A percentile compares a stretch with the other conserved stretches of the same genome.
These are phyloP conservation scores for Haplographium delicatum DNA, from an alignment of 495 filamentous ascomycete genomes.

Conservation along the genomic window DNA sequence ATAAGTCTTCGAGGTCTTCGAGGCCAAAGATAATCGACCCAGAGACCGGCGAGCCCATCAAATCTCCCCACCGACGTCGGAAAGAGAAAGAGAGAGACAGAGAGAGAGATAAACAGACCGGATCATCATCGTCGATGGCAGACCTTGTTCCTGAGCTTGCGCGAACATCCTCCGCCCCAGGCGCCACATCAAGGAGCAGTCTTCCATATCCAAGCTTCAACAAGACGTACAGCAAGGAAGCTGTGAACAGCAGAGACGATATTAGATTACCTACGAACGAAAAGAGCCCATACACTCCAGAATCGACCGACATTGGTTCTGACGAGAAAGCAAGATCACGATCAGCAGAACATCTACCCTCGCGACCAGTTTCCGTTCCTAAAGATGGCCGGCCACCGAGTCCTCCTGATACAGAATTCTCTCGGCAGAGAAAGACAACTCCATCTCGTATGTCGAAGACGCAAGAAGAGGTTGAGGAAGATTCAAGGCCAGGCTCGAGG, in stretches of 20 bases:
- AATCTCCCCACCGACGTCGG: conserved; percentile 17
- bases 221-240: conserved; percentile 85
- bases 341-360: conserved; percentile 25
- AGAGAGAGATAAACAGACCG: conserved; percentile 15
- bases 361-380: conserved; percentile 7
- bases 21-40: conserved; percentile 25
- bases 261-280: conserved; percentile 24
- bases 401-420: conserved; percentile 51
- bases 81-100: conserved; percentile 14
- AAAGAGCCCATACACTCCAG: conserved; percentile 23
- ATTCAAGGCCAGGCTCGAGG: conserved; percentile 22
- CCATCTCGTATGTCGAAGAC: conserved; percentile 20
- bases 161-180: conserved; percentile 30
- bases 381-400: conserved; percentile 45
- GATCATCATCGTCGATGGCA: conserved; percentile 20
- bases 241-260: conserved; percentile 58
- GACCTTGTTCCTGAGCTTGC: conserved; percentile 47
- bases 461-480: conserved; percentile 19
- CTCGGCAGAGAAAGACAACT: conserved; percentile 30
- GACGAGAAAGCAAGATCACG: conserved; percentile 19
- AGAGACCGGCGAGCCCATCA: conserved; percentile 23
- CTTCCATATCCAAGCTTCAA: conserved; percentile 81
- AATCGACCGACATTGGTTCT: conserved; percentile 25
- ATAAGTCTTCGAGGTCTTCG: conserved; percentile 23
- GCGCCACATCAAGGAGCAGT: conserved; percentile 46